phyloP scores from a whole-genome alignment of 768 basidiomycete genomes.

The Leucocoprinus leucothites region DNA sequence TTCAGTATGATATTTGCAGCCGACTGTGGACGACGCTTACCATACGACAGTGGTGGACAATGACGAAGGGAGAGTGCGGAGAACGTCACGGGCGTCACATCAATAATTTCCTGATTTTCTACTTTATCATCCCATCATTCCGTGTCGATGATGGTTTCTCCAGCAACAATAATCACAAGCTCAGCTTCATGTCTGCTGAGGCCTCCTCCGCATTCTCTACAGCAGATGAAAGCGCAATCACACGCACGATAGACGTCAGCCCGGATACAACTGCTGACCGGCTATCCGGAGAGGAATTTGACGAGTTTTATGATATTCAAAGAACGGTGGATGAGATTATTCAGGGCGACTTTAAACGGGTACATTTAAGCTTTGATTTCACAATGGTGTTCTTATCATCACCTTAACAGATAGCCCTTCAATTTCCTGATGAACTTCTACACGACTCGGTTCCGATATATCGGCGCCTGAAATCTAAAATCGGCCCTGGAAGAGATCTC shows the following conservation, averaged over 20 bases:
- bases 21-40: not conserved
- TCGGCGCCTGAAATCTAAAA: conserved; percentile 51
- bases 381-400: not conserved
- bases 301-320: conserved; percentile 73
- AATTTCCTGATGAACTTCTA: conserved; percentile 94
- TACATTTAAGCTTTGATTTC: conserved; percentile 28
- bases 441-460: conserved; percentile 85
- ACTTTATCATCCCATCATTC: not conserved
- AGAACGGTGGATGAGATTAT: conserved; percentile 61
- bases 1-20: not conserved
- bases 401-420: conserved; percentile 68
- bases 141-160: not conserved
- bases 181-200: conserved; percentile 18
- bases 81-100: conserved; percentile 4
- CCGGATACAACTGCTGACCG: conserved; percentile 6
- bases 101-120: not conserved
- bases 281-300: conserved; percentile 39
- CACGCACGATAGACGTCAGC: conserved; percentile 6
- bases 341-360: conserved; percentile 65
- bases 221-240: conserved; percentile 34
- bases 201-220: conserved; percentile 44
- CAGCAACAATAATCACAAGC: not conserved
- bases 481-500: conserved; percentile 51
- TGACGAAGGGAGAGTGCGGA: conserved; percentile 1
- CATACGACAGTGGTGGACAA: conserved; percentile 1